These are phyloP conservation scores for Malus sylvestris DNA, from an alignment of 306 rosid species.

Conservation along the genomic window DNA sequence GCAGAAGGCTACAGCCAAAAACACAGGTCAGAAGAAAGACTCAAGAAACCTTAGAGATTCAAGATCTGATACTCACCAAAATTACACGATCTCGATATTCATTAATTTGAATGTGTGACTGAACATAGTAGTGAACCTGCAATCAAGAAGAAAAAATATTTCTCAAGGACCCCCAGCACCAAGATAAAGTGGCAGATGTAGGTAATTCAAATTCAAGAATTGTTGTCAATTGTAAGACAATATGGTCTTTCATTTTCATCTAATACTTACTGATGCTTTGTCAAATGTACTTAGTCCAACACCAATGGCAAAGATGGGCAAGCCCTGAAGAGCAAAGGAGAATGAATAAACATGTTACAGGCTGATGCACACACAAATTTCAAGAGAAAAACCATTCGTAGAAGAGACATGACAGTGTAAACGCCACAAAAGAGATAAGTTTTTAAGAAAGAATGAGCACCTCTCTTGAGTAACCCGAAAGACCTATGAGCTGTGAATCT, in stretches of 20 bases:
- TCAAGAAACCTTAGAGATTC: neutral
- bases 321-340: constrained; percentile 48
- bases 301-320: constrained; percentile 85
- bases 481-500: constrained; percentile 86
- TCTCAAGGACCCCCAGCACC: neutral
- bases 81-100: constrained; percentile 81
- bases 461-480: constrained; percentile 94
- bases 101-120: constrained; percentile 95
- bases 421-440: neutral
- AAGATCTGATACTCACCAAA: constrained; percentile 53
- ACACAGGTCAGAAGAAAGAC: constrained; percentile 18
- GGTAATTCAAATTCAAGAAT: neutral
- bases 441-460: constrained; percentile 35
- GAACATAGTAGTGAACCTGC: constrained; percentile 93
- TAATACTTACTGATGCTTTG: constrained; percentile 83
- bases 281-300: constrained; percentile 85
- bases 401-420: no score
- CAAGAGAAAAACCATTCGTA: neutral
- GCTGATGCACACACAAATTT: neutral
- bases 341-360: neutral
- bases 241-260: neutral
- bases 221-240: neutral
- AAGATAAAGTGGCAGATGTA: neutral
- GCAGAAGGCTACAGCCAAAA: constrained; percentile 60
- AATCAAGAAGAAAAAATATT: constrained; percentile 5